phyloP scores from a whole-genome alignment of 2,329 filamentous ascomycete species.

The Chaetoscypha palmicola region DNA sequence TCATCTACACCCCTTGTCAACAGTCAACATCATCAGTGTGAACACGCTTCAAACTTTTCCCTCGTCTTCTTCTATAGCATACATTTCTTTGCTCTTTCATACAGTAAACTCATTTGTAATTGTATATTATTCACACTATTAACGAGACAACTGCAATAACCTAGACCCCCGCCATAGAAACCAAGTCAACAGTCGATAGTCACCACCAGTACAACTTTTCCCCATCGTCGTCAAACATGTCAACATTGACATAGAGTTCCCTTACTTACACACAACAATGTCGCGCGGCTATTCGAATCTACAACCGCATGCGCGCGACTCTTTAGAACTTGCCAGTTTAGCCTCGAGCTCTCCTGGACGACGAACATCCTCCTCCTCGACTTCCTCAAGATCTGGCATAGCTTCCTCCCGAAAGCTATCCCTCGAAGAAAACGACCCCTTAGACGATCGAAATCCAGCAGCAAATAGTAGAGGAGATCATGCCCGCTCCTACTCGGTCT shows the following conservation, averaged over 20 bases:
- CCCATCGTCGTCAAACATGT: constrained; percentile 7
- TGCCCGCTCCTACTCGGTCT: constrained; percentile 75
- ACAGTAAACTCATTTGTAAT: background rate
- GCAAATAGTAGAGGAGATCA: constrained; percentile 35
- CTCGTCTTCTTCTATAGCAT: background rate
- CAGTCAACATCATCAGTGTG: no score
- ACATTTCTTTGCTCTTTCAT: background rate
- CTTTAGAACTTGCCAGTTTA: constrained; percentile 89
- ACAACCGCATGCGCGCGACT: constrained; percentile 58
- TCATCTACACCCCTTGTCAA: no score
- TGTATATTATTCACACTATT: constrained; percentile 3
- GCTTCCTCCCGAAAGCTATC: constrained; percentile 90
- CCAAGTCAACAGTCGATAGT: no score
- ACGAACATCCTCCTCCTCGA: constrained; percentile 56
- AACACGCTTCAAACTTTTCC: background rate
- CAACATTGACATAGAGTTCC: constrained; percentile 3
- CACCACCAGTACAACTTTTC: no score
- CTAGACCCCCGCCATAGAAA: no score
- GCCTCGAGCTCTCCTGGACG: constrained; percentile 70
- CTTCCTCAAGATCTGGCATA: constrained; percentile 75
- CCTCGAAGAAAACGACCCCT: constrained; percentile 77
- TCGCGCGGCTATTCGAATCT: constrained; percentile 26
- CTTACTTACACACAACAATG: constrained; percentile 19
- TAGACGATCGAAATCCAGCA: constrained; percentile 55
- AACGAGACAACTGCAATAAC: no score